Evolutionary conservation across 139 green algal genomes (phyloP).

Genomic region (Astrephomene gubernaculifera): DNA sequence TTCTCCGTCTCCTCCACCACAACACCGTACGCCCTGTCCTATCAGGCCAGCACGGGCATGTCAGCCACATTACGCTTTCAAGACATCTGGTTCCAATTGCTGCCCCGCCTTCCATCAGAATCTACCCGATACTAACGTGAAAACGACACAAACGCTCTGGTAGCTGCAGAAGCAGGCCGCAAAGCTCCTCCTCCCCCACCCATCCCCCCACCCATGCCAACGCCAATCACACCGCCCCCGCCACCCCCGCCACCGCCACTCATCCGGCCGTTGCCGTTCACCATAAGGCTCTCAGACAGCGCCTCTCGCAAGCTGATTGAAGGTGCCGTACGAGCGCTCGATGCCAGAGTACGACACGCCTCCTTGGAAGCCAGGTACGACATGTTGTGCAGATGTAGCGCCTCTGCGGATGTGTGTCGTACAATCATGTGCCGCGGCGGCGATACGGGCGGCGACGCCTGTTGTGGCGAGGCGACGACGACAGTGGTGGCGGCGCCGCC

Average conservation of each 20-base stretch:
- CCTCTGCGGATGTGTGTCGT: slow-evolving; percentile 11
- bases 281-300: neutral
- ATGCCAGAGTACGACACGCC: slow-evolving; percentile 13
- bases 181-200: neutral
- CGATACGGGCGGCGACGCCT: neutral
- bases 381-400: neutral
- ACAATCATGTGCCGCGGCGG: neutral
- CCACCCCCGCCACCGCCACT: neutral
- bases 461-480: too few species aligned
- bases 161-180: neutral
- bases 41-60: too few species aligned
- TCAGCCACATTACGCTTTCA: too few species aligned
- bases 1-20: too few species aligned
- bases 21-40: too few species aligned
- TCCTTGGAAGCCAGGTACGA: slow-evolving; percentile 20
- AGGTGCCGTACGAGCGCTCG: neutral
- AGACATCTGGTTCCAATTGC: too few species aligned
- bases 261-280: neutral
- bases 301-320: slow-evolving; percentile 12
- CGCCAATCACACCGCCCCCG: neutral
- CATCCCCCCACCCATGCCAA: neutral
- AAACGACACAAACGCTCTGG: neutral
- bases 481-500: too few species aligned
- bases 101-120: too few species aligned
- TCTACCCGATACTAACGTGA: too few species aligned